Base-by-base conservation (phyloP, 352 stramenopile species). In the Phytopythium chamaehyphon region DNA sequence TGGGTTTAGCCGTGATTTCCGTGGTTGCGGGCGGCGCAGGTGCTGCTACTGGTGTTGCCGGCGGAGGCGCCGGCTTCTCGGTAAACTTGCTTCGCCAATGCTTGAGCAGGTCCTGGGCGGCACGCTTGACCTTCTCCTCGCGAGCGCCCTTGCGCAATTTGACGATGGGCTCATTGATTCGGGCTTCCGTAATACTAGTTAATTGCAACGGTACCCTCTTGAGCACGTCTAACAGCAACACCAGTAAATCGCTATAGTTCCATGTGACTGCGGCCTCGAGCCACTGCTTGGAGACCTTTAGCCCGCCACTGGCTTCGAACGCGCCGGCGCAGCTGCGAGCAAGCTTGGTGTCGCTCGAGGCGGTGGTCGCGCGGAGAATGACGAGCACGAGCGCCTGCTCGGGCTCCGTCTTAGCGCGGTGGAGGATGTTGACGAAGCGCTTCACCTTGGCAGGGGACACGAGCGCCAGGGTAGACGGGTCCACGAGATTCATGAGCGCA, bases 91-190 rank as follows among this genome's bases (percentile, higher is more conserved):
- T 70, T 51, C 82, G 70, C 83, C 83, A 94, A 68, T 81, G 82
- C 60, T 94, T 94, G 39, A 94, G 79, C 40, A 94, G 61, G 43
- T 94, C 81, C 52, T 94, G 83, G 6, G 83, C 83, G 9, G 79
- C 69, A 14, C 80, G 79, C 47, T 86, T 86, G 37, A 94, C 81
- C 18, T 82, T 77, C 47, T 94, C 83, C 61, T 92, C 78, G 21
- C 73, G 68, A 40, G 81, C 78, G 31, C 67, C 81, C 51, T 94
- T 94, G 59, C 79, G 76, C 36, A 94, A 70, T 66, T 90, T 81
- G 49, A 94, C 83, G 66, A 94, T 91, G 39, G 83, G 83, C 59
- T 94, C 81, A 72, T 94, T 94, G 60, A 94, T 94, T 48, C 71
- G 70, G 55, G 83, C 83, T 64, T 92, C 81, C 42, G 83, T 94